phyloP scores from a whole-genome alignment of 345 rosid genomes.

The Atalantia buxifolia region DNA sequence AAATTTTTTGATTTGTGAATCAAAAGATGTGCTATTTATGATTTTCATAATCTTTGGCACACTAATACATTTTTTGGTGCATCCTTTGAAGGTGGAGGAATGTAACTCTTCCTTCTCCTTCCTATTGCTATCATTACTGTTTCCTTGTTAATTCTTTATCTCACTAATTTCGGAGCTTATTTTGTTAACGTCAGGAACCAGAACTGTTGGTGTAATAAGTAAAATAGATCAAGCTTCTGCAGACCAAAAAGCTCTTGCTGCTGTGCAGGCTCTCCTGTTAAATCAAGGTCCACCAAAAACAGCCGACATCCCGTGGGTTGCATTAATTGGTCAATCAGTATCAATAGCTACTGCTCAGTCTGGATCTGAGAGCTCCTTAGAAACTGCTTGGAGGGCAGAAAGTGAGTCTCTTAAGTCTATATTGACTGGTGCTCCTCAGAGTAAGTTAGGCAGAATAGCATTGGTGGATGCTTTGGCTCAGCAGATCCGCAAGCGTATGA shows the following conservation, averaged over 20 bases:
- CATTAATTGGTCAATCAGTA: constrained; percentile 77
- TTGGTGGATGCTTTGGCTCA: constrained; percentile 68
- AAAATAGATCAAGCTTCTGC: constrained; percentile 91
- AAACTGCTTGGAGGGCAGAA: constrained; percentile 82
- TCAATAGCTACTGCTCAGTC: constrained; percentile 73
- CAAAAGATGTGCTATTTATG: not conserved
- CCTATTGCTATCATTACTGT: not conserved
- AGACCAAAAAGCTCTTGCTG: constrained; percentile 63
- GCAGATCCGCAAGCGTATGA: constrained; percentile 82
- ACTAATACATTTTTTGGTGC: not conserved
- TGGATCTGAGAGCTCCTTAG: constrained; percentile 71
- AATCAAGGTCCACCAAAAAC: constrained; percentile 82
- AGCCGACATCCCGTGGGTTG: constrained; percentile 69
- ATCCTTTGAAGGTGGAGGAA: not conserved
- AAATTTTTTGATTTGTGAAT: not conserved
- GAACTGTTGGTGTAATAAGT: constrained; percentile 90
- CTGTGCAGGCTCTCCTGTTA: constrained; percentile 63
- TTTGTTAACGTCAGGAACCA: constrained; percentile 53
- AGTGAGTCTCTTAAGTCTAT: constrained; percentile 75
- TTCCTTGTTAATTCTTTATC: not conserved
- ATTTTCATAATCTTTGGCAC: not conserved
- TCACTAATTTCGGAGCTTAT: not conserved
- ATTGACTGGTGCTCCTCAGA: constrained; percentile 63
- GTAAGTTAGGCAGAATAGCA: constrained; percentile 77
- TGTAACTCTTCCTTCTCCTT: not conserved